Evolutionary conservation across 1,139 yeast species (phyloP), one percentile per base, ranked within the genome.

Genomic region (Pichia sp.): DNA sequence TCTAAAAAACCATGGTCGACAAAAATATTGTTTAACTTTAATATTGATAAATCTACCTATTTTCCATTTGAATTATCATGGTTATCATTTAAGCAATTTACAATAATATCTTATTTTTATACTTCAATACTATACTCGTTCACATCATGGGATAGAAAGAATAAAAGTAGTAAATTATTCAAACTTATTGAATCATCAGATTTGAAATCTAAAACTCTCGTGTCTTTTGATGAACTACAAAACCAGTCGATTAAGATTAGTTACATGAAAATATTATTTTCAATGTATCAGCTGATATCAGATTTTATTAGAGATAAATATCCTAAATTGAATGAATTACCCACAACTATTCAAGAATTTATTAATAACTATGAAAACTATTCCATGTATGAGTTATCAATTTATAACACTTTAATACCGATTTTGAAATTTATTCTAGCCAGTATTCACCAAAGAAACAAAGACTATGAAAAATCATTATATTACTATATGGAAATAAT

Each of bases 51-150:
- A 13, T 18, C 18, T 16, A 16, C 13, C 4, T 13, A 33, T 41
- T 44, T 62, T 19, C 56, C 62, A 2, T 45, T 64, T 25, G 58
- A 60, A 16, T 56, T 71, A 18, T 56, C 59, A 9, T 77, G 81
- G 81, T 56, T 77, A 22, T 68, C 70, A 36, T 64, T 72, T 1
- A 71, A 70, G 43, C 80, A 77, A 53, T 75, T 74, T 58, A 67
- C 70, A 3, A 62, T 74, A 19, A 52, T 71, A 49, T 68, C 74
- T 34, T 75, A 74, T 58, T 68, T 74, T 45, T 59, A 51, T 48
- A 48, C 51, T 13, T 46, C 48, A 14, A 44, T 51, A 2, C 39
- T 68, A 22, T 67, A 69, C 46, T 55, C 73, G 39, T 59, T 61
- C 36, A 73, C 69, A 44, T 62, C 72, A 0, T 64, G 69, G 60